phyloP scores from a whole-genome alignment of 2,329 filamentous ascomycete species.

The Ophiostoma australiae region DNA sequence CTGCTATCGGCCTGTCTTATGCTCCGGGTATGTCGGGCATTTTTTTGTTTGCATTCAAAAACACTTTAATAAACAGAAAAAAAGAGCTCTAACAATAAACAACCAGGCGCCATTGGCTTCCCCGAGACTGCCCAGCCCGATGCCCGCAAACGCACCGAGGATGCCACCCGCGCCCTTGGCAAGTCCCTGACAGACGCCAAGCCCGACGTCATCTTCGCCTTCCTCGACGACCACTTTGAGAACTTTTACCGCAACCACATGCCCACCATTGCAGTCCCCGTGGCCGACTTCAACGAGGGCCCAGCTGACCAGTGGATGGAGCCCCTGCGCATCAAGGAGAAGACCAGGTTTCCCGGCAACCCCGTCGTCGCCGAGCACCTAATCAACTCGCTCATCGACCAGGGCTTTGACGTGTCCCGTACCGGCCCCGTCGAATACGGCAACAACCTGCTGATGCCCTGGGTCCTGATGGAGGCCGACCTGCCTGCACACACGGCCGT shows the following conservation, averaged over 20 bases:
- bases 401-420: constrained; percentile 26
- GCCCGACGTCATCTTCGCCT: constrained; percentile 27
- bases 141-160: constrained; percentile 24
- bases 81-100: not conserved
- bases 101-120: constrained; percentile 26
- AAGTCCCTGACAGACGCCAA: constrained; percentile 24
- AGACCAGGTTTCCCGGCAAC: constrained; percentile 25
- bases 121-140: constrained; percentile 27
- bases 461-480: constrained; percentile 26
- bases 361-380: constrained; percentile 26
- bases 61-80: not conserved
- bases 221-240: constrained; percentile 27
- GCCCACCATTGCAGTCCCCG: constrained; percentile 25
- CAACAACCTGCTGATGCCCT: constrained; percentile 27
- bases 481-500: constrained; percentile 22
- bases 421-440: constrained; percentile 25
- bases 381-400: constrained; percentile 25
- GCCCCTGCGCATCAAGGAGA: constrained; percentile 23
- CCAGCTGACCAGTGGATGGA: constrained; percentile 28
- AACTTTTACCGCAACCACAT: constrained; percentile 28
- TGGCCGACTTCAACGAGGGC: constrained; percentile 24
- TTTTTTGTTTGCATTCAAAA: too few relatives aligned
- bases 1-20: constrained; percentile 25
- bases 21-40: constrained; percentile 22
- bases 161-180: constrained; percentile 24